Base-by-base conservation (phyloP, 192 early-diverging fungal species). In the Backusella luteola region DNA sequence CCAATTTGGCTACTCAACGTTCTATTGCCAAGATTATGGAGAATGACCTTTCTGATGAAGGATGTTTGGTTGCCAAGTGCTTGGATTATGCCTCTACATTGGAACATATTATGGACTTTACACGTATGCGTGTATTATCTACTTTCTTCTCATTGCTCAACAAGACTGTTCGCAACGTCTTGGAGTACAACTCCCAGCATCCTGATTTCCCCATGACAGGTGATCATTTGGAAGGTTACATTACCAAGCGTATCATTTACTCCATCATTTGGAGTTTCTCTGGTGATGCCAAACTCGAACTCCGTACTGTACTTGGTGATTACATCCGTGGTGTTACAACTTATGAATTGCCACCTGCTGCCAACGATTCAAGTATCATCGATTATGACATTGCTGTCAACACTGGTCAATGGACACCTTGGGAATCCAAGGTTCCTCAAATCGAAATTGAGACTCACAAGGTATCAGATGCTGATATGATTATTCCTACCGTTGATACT, bases 91-190 rank as follows among this genome's bases (percentile, higher is more conserved):
- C 94, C 7, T 84, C 79, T 39, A 85, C 81, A 15, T 82, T 97
- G 35, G 91, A 94, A n/a, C 98, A 99, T 67, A 93, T 99, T 63
- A 99, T 99, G 98, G 97, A 99, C 80, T 98, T 98, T 73, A 98
- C 98, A 26, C 79, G 82, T 1, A 91, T 92, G 78, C 92, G 96
- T 12, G 96, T 90, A 17, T 79, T 99, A 39, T 85, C 79, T 42
- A 96, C 97, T 5, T 86, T 99, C 77, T 97, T 96, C 84, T 94
- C 96, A 9, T 88, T 99, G 36, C 77, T 99, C 23, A 96, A 96
- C 86, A 95, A 93, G 84, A 91, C 93, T 12, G 90, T 95, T 14
- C 88, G 92, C 4, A 90, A 89, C 56, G 88, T 98, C 6, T 81
- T 97, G 32, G 95, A 95, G 75, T 98, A 99, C 84, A 95, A 99